Evolutionary conservation across 768 basidiomycete species (phyloP).

Genomic region (Dacryopinax primogenitus): DNA sequence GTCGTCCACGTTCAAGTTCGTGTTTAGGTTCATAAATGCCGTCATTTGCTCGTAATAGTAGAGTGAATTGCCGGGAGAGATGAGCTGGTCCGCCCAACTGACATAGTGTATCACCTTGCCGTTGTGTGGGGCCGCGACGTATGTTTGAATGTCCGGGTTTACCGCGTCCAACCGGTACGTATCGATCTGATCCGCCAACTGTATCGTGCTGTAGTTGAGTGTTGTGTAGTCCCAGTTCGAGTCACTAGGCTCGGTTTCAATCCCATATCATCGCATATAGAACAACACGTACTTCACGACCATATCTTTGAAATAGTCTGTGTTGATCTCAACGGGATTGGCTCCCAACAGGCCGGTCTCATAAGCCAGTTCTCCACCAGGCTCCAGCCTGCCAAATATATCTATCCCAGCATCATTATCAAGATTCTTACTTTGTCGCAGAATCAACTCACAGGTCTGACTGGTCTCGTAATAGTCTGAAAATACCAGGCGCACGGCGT

Average conservation of each 20-base stretch:
- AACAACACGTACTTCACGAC: constrained; percentile 23
- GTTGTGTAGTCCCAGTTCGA: constrained; percentile 13
- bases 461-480: constrained; percentile 22
- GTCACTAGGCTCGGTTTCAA: background rate
- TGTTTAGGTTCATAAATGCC: constrained; percentile 17
- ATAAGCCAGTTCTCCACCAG: constrained; percentile 12
- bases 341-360: constrained; percentile 5
- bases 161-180: constrained; percentile 12
- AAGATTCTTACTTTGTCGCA: background rate
- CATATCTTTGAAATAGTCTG: constrained; percentile 20
- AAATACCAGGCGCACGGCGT: constrained; percentile 23
- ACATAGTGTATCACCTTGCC: constrained; percentile 24
- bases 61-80: constrained; percentile 23
- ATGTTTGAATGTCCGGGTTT: background rate
- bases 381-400: constrained; percentile 9
- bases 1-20: constrained; percentile 20
- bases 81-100: constrained; percentile 22
- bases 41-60: constrained; percentile 21
- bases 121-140: constrained; percentile 15
- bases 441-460: constrained; percentile 19
- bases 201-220: constrained; percentile 7
- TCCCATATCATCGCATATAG: background rate
- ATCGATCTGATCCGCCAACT: background rate
- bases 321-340: constrained; percentile 6
- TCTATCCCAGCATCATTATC: background rate